Evolutionary conservation across 352 stramenopile genomes (phyloP).

Genomic region (Globisporangium rhizosaccharum): DNA sequence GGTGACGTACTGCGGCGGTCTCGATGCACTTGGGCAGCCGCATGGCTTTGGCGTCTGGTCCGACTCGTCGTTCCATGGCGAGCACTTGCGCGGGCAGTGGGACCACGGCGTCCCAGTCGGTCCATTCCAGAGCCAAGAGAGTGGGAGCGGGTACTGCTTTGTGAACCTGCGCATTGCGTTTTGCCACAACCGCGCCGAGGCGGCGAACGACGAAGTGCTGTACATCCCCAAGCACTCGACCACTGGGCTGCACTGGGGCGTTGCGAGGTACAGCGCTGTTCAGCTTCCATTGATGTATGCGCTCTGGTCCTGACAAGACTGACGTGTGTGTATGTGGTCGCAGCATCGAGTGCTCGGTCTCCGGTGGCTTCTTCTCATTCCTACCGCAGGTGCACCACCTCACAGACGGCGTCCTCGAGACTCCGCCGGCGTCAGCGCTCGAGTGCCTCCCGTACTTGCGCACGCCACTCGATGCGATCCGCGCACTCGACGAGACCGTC

Average conservation of each 20-base stretch:
- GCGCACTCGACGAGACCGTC: conserved; percentile 7
- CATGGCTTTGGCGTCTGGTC: conserved; percentile 57
- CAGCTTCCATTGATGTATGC: neutral
- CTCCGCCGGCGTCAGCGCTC: conserved; percentile 1
- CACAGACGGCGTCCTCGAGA: conserved; percentile 1
- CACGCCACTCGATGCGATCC: conserved; percentile 6
- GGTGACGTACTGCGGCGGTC: conserved; percentile 49
- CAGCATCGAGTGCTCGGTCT: conserved; percentile 34
- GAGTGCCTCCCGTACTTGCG: conserved; percentile 8
- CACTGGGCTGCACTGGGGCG: conserved; percentile 25
- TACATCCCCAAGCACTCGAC: conserved; percentile 14
- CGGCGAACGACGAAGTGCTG: conserved; percentile 6
- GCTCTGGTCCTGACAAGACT: neutral
- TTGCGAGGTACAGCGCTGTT: conserved; percentile 16
- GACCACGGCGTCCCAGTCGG: conserved; percentile 48
- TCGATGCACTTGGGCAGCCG: conserved; percentile 31
- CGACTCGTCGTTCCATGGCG: conserved; percentile 58
- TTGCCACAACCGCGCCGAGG: conserved; percentile 29
- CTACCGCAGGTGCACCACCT: conserved; percentile 25
- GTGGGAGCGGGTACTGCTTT: conserved; percentile 56
- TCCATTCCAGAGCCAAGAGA: conserved; percentile 52
- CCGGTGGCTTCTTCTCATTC: conserved; percentile 36
- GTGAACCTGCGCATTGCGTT: conserved; percentile 51
- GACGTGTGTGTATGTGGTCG: neutral
- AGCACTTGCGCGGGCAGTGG: conserved; percentile 53